Conservation (phyloP, 2,329 filamentous ascomycete species). For the Diplodia seriata region DNA sequence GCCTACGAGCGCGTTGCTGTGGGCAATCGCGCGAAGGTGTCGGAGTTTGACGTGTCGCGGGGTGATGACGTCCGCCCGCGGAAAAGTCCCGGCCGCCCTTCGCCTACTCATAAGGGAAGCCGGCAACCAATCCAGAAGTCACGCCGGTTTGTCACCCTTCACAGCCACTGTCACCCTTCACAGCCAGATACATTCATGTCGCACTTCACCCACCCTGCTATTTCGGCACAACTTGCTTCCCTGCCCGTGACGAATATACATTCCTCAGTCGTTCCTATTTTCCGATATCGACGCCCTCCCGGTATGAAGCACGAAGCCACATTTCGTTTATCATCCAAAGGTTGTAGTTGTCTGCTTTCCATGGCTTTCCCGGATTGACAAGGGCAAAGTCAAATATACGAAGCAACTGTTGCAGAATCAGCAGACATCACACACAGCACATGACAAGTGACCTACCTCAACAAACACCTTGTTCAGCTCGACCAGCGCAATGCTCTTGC, state of each 20-base stretch:
- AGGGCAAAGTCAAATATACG: conserved; percentile 45
- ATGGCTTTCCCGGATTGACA: conserved; percentile 37
- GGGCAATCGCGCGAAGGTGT: neutral
- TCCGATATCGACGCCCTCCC: neutral
- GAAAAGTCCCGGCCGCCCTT: neutral
- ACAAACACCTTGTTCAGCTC: conserved; percentile 52
- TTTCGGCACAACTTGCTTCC: no score
- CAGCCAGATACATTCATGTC: no score
- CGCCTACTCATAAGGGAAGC: neutral
- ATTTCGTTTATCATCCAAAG: conserved; percentile 34
- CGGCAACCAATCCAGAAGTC: neutral
- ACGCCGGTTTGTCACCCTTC: no score
- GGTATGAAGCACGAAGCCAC: conserved; percentile 32
- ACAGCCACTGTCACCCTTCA: no score
- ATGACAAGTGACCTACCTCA: conserved; percentile 44
- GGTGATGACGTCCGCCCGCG: conserved; percentile 8
- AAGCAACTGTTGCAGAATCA: conserved; percentile 33
- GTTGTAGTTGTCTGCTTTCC: conserved; percentile 40
- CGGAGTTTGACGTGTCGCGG: conserved; percentile 23
- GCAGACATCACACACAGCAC: neutral
- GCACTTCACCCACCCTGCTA: no score
- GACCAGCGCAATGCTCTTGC: conserved; percentile 44
- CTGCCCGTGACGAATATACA: no score
- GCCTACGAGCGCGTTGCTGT: neutral
- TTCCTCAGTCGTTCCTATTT: neutral